phyloP scores from a whole-genome alignment of 2,329 filamentous ascomycete genomes.

The Trichoderma sp. region DNA sequence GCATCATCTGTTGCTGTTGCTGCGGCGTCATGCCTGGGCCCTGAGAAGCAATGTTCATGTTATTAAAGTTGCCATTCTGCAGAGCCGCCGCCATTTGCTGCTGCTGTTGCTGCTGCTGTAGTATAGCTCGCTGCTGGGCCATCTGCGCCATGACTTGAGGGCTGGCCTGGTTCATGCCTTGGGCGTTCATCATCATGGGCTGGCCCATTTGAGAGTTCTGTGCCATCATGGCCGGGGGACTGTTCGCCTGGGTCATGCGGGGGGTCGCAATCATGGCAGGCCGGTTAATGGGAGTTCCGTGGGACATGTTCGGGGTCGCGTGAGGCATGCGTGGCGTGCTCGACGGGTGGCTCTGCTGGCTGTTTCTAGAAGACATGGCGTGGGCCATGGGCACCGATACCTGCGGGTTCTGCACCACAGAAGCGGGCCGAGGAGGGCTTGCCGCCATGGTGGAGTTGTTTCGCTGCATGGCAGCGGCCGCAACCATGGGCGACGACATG shows the following conservation, averaged over 20 bases:
- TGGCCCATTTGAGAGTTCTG: slow-evolving; percentile 59
- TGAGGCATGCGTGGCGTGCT: slow-evolving; percentile 65
- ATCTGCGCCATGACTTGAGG: slow-evolving; percentile 50
- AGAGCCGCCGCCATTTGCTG: slow-evolving; percentile 49
- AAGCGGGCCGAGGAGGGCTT: slow-evolving; percentile 67
- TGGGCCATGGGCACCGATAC: slow-evolving; percentile 63
- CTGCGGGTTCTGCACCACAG: slow-evolving; percentile 62
- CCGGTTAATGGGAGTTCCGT: slow-evolving; percentile 61
- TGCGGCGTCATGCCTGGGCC: slow-evolving; percentile 43
- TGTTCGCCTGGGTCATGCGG: slow-evolving; percentile 64
- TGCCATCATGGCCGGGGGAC: slow-evolving; percentile 61
- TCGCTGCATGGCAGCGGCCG: slow-evolving; percentile 63
- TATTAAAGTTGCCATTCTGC: slow-evolving; percentile 44
- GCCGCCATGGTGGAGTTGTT: slow-evolving; percentile 69
- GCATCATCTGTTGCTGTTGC: slow-evolving; percentile 42
- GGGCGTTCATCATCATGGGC: slow-evolving; percentile 56
- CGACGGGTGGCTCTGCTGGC: slow-evolving; percentile 66
- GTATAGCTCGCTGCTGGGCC: slow-evolving; percentile 51
- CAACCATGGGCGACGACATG: slow-evolving; percentile 67
- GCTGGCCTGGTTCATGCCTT: slow-evolving; percentile 45
- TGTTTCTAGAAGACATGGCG: slow-evolving; percentile 65
- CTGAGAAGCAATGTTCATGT: slow-evolving; percentile 38
- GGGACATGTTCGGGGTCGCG: slow-evolving; percentile 62
- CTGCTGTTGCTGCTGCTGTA: slow-evolving; percentile 51
- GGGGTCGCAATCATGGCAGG: slow-evolving; percentile 59